phyloP scores from a whole-genome alignment of 2,329 filamentous ascomycete genomes.

The Fusarium poae region DNA sequence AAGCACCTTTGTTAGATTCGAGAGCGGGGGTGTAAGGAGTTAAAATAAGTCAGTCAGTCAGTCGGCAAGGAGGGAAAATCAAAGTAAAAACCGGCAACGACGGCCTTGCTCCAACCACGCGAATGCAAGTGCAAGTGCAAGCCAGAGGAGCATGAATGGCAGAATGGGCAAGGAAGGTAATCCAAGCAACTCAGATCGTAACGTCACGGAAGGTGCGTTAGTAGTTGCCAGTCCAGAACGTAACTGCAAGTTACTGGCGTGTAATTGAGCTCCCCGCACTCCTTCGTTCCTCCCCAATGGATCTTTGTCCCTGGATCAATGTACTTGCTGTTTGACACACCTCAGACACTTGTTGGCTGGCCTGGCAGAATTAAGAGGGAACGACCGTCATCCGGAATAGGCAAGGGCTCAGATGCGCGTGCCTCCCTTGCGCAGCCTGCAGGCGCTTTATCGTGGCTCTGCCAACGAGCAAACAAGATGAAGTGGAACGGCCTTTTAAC shows the following conservation, averaged over 20 bases:
- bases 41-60: conserved; percentile 15
- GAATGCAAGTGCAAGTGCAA: conserved; percentile 29
- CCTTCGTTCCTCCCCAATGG: conserved; percentile 10
- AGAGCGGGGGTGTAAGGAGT: conserved; percentile 44
- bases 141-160: conserved; percentile 33
- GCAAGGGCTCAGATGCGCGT: conserved; percentile 38
- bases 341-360: conserved; percentile 31
- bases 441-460: conserved; percentile 26
- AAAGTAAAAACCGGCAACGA: conserved; percentile 22
- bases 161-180: neutral
- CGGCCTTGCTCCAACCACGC: conserved; percentile 24
- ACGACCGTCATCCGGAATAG: conserved; percentile 43
- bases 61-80: neutral
- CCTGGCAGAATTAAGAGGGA: conserved; percentile 28
- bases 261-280: conserved; percentile 37
- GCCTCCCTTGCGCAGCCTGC: conserved; percentile 34
- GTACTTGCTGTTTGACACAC: conserved; percentile 43
- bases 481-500: conserved; percentile 34
- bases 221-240: conserved; percentile 18
- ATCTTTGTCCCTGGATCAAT: conserved; percentile 40
- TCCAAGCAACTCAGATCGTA: conserved; percentile 10
- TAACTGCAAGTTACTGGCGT: conserved; percentile 18
- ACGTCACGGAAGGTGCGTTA: conserved; percentile 28
- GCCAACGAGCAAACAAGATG: conserved; percentile 41
- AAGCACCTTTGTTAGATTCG: conserved; percentile 31